Base-by-base conservation (phyloP, 2,329 filamentous ascomycete genomes). In the Fusarium dlaminii region DNA sequence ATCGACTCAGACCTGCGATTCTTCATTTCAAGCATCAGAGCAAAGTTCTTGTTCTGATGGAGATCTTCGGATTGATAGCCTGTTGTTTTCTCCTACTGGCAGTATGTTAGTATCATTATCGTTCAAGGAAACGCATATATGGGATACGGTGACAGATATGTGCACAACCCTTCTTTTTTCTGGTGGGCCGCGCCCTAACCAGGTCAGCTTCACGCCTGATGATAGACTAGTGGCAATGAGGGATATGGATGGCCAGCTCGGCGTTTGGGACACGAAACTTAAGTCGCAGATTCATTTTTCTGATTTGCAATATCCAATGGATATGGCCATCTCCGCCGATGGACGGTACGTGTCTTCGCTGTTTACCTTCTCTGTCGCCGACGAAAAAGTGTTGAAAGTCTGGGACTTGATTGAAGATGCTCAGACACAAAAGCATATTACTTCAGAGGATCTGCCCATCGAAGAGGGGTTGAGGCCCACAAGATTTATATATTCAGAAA, bases 261-360 rank as follows among this genome's bases (percentile, higher is more conserved):
- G 27, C 4, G 6, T 48, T 8, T 48, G 27, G 45, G 14, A 48
- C 27, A 27, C 17, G 0, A 9, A 10, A 0, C 11, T 20, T 9
- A 9, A 4, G 18, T 0, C 1, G 6, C 43, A 20, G 5, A 14
- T 29, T 14, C n/a, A 20, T 12, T 43, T 1, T 27, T 14, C 10
- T 0, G n/a, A 27, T 8, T 14, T 22, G 3, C 1, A 22, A n/a
- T 3, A 5, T 5, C 1, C 9, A 1, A 2, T 1, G 1, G 11
- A 6, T 18, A 10, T 18, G 6, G 9, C 15, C 10, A 43, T 43
- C 5, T 43, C 40, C 3, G 6, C n/a, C n/a, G n/a, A 43, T 43
- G 40, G 40, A 18, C 9, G 40, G 6, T 17, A 17, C 6, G n/a
- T 43, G 7, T n/a, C n/a, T n/a, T n/a, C n/a, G n/a, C n/a, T n/a